These are phyloP conservation scores for Dictyophora rubrovolvata DNA, from an alignment of 768 basidiomycete species.

Conservation along the genomic window DNA sequence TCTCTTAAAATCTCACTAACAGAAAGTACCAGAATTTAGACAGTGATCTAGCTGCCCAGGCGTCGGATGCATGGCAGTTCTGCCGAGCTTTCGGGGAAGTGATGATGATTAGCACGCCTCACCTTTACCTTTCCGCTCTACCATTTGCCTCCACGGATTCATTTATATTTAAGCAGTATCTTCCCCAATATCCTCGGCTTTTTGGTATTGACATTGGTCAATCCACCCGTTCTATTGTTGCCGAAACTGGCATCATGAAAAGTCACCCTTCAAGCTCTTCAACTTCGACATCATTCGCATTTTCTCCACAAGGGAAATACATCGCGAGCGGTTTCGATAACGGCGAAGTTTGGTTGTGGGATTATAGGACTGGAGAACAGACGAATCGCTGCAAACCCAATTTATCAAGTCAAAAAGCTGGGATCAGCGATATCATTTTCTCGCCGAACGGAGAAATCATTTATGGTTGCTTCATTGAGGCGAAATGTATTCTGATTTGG, in stretches of 20 bases:
- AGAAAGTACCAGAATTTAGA: background rate
- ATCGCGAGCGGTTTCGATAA: slow-evolving; percentile 20
- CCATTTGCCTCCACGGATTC: slow-evolving; percentile 23
- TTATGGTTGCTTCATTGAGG: background rate
- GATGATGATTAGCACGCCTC: slow-evolving; percentile 24
- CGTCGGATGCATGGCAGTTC: slow-evolving; percentile 21
- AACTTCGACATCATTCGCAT: background rate
- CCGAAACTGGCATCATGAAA: slow-evolving; percentile 13
- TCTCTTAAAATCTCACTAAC: background rate
- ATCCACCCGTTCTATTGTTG: background rate
- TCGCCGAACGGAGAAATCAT: background rate
- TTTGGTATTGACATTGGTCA: slow-evolving; percentile 10
- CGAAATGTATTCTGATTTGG: background rate
- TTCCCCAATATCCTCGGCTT: slow-evolving; percentile 11
- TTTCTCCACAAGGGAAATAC: slow-evolving; percentile 15
- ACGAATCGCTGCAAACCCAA: background rate
- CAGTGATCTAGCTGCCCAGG: slow-evolving; percentile 2
- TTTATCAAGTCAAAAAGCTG: background rate
- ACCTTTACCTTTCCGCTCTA: slow-evolving; percentile 32
- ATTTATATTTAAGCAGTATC: slow-evolving; percentile 12
- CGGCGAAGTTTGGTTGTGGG: background rate
- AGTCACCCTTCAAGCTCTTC: background rate
- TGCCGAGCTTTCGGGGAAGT: slow-evolving; percentile 20
- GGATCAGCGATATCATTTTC: background rate
- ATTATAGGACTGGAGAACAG: background rate